These are phyloP conservation scores for Apiospora saccharicola DNA, from an alignment of 2,329 filamentous ascomycete species.

Conservation along the genomic window DNA sequence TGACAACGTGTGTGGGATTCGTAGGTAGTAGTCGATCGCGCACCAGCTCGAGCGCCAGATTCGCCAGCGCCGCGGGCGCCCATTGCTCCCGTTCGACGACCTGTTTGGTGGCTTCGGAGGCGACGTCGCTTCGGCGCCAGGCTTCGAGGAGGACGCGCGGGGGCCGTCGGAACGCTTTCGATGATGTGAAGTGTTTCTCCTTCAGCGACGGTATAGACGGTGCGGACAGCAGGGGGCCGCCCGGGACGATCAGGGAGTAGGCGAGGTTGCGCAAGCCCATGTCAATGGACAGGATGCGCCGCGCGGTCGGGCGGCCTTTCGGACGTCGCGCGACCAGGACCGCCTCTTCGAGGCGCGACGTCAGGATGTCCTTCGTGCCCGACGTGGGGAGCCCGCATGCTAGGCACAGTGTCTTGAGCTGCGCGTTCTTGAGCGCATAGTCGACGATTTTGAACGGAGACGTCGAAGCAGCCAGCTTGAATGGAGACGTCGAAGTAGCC, in stretches of 20 bases:
- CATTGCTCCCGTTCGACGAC: conserved; percentile 37
- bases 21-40: conserved; percentile 51
- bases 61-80: conserved; percentile 45
- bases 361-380: conserved; percentile 66
- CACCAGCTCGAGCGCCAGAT: conserved; percentile 44
- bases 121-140: conserved; percentile 46
- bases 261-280: conserved; percentile 86
- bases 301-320: conserved; percentile 33
- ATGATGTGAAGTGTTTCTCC: conserved; percentile 16
- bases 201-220: not conserved
- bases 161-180: conserved; percentile 34
- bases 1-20: conserved; percentile 73
- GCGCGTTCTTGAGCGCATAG: conserved; percentile 52
- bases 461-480: conserved; percentile 4
- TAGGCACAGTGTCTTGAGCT: conserved; percentile 66
- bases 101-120: not conserved
- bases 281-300: conserved; percentile 76
- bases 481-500: not conserved
- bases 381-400: conserved; percentile 65
- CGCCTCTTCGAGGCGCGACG: conserved; percentile 55
- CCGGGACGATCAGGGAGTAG: conserved; percentile 66
- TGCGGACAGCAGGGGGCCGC: conserved; percentile 7
- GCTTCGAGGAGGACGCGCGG: conserved; percentile 38
- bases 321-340: conserved; percentile 33
- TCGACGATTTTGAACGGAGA: not conserved